Conservation (phyloP, 2,329 filamentous ascomycete genomes). For the Fusarium dlaminii region DNA sequence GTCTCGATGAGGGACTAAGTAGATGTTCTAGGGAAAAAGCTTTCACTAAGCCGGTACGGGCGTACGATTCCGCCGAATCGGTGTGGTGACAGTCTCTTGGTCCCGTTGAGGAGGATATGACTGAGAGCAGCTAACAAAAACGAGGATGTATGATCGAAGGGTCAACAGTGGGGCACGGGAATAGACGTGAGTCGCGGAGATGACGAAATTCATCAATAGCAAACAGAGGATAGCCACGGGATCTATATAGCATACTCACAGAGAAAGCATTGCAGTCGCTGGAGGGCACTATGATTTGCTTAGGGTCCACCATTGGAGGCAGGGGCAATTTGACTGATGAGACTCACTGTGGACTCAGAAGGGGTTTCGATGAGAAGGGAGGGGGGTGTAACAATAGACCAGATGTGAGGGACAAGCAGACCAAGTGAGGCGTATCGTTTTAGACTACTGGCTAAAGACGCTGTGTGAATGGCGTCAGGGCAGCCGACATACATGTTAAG, state of each 20-base stretch:
- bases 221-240: slow-evolving; percentile 36
- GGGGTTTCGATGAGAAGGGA: slow-evolving; percentile 26
- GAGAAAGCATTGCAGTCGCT: slow-evolving; percentile 31
- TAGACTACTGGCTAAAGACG: slow-evolving; percentile 34
- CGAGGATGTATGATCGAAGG: slow-evolving; percentile 18
- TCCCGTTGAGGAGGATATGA: slow-evolving; percentile 35
- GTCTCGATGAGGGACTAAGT: slow-evolving; percentile 47
- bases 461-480: slow-evolving; percentile 36
- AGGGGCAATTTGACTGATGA: slow-evolving; percentile 39
- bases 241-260: slow-evolving; percentile 40
- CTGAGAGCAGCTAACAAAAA: slow-evolving; percentile 32
- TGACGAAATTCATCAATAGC: slow-evolving; percentile 38
- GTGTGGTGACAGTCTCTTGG: slow-evolving; percentile 38
- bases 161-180: slow-evolving; percentile 31
- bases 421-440: slow-evolving; percentile 41
- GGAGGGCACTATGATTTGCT: slow-evolving; percentile 30
- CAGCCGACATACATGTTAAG: slow-evolving; percentile 6
- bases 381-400: slow-evolving; percentile 19
- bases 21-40: slow-evolving; percentile 17
- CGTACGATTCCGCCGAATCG: slow-evolving; percentile 41
- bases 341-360: slow-evolving; percentile 30
- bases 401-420: slow-evolving; percentile 27
- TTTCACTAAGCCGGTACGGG: slow-evolving; percentile 37
- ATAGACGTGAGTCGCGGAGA: slow-evolving; percentile 37
- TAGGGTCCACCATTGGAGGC: slow-evolving; percentile 34